These are phyloP conservation scores for Cryptococcus deneoformans DNA, from an alignment of 1,284 basidiomycete species.

Conservation along the genomic window DNA sequence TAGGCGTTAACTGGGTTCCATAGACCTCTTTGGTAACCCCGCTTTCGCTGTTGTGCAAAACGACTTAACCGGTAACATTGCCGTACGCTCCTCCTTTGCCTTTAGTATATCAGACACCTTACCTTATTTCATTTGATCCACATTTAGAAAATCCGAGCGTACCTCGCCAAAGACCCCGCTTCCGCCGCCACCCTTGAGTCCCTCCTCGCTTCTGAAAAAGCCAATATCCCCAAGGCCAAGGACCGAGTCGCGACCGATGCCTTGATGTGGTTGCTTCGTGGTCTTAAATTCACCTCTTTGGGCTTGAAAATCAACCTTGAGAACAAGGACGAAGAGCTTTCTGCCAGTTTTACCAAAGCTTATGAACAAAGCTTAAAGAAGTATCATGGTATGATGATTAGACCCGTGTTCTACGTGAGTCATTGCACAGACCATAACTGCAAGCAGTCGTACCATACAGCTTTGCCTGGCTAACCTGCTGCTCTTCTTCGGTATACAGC, in stretches of 20 bases:
- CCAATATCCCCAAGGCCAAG: slow-evolving; percentile 59
- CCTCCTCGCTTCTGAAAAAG: slow-evolving; percentile 80
- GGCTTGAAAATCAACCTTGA: slow-evolving; percentile 69
- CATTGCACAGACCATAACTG: no score
- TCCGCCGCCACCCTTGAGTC: slow-evolving; percentile 76
- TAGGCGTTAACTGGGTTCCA: background rate
- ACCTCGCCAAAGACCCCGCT: slow-evolving; percentile 63
- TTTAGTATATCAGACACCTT: background rate
- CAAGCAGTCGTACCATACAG: no score
- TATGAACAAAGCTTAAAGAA: slow-evolving; percentile 82
- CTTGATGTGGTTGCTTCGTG: slow-evolving; percentile 87
- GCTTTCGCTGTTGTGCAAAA: slow-evolving; percentile 82
- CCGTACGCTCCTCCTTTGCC: slow-evolving; percentile 52
- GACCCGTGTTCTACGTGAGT: slow-evolving; percentile 78
- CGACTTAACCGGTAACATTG: slow-evolving; percentile 92
- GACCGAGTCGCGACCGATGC: slow-evolving; percentile 79
- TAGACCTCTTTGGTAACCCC: slow-evolving; percentile 83
- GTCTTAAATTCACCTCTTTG: slow-evolving; percentile 85
- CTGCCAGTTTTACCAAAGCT: slow-evolving; percentile 71
- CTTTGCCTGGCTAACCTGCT: background rate
- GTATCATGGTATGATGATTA: slow-evolving; percentile 85
- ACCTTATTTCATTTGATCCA: slow-evolving; percentile 28
- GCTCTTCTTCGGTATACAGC: slow-evolving; percentile 51
- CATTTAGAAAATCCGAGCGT: slow-evolving; percentile 78
- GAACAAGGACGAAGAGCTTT: slow-evolving; percentile 68